These are phyloP conservation scores for Dictyostelium discoideum DNA, from an alignment of 78 protist genomes.

Conservation along the genomic window DNA sequence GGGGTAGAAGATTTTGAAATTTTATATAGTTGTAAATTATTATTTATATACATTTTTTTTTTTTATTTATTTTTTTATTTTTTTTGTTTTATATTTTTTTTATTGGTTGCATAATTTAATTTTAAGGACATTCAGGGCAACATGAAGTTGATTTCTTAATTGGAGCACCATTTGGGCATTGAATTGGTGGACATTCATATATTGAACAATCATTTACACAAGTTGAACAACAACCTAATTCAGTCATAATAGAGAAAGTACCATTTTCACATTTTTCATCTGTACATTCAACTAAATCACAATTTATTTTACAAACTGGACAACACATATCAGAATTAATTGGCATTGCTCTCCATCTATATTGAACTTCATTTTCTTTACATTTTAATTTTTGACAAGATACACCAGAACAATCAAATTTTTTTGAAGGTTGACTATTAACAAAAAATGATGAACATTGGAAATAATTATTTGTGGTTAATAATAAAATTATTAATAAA, in stretches of 20 bases:
- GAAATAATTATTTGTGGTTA: not conserved
- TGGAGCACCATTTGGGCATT: not conserved
- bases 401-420: not conserved
- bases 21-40: too few relatives aligned
- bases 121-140: not conserved
- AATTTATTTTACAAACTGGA: not conserved
- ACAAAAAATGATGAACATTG: not conserved
- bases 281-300: not conserved
- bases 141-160: not conserved
- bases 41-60: too few relatives aligned
- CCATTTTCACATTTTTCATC: not conserved
- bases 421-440: not conserved
- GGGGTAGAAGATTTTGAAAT: too few relatives aligned
- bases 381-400: not conserved
- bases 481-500: too few relatives aligned
- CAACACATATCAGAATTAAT: not conserved
- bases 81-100: too few relatives aligned
- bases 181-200: not conserved
- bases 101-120: too few relatives aligned
- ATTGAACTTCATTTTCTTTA: not conserved
- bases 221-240: not conserved
- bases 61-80: too few relatives aligned
- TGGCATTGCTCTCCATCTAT: not conserved
- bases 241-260: not conserved
- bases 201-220: not conserved